Evolutionary conservation across 2,329 filamentous ascomycete species (phyloP), one percentile per base, ranked within the genome.

Genomic region (Pezicula rhizophila): DNA sequence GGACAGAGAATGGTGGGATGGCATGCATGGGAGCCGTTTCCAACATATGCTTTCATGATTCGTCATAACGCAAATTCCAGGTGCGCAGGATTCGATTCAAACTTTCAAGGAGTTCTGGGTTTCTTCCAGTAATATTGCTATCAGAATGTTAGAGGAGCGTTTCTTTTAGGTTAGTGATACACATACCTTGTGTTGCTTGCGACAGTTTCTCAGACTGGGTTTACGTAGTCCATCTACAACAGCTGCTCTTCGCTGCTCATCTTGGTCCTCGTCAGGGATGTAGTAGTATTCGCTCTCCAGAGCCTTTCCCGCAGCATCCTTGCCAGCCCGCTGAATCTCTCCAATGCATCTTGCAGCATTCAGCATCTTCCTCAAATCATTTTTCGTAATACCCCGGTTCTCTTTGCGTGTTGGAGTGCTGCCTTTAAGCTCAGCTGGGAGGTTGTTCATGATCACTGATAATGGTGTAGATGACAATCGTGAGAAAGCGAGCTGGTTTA

Each of bases 271-370:
- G 66, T 97, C 92, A 0, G 91, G 87, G 7, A 96, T 76, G 63
- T 99, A 99, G 70, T 97, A 97, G 67, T 95, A 97, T 67, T 99
- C 91, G 73, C 88, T 95, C 74, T 99, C 92, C 1, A 99, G 78
- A 6, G 85, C 73, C 71, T 96, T 93, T 57, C 93, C 93, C 0
- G 93, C 92, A 5, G 93, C 93, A 64, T 99, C 93, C 68, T 97
- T 99, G 64, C 93, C 93, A 66, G 92, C 85, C 35, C 93, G 85
- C 45, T 79, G 77, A 60, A 99, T 96, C 66, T 93, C 85, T 42
- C 93, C 93, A 54, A 97, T 83, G 64, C 89, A 96, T 8, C 78
- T 68, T 5, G 88, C 87, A 20, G 74, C 72, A 63, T 90, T 85
- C 39, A 97, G 79, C 50, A 95, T 77, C 41, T 70, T 73, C 52